Conservation (phyloP, 2,329 filamentous ascomycete genomes). For the Ceratocystiopsis brevicomis region DNA sequence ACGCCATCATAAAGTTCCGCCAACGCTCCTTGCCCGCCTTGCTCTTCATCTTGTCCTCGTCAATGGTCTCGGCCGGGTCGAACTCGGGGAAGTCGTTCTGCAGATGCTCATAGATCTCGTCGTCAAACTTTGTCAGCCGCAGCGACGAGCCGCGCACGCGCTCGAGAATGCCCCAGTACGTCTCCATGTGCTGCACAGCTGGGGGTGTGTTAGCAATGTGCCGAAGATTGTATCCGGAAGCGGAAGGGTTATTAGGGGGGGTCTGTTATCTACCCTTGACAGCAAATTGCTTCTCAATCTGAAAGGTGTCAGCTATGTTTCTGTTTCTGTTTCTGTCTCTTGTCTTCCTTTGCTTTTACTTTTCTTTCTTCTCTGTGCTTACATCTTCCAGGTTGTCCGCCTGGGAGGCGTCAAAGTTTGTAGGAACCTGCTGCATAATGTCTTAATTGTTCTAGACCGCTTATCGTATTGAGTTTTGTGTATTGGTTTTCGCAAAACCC, state of each 20-base stretch:
- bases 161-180: conserved; percentile 92
- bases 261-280: conserved; percentile 46
- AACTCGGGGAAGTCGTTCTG: conserved; percentile 81
- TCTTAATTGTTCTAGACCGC: conserved; percentile 2
- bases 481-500: too few species aligned
- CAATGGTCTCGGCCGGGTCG: conserved; percentile 58
- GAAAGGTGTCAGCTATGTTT: neutral
- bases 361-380: conserved; percentile 13
- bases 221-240: too few species aligned
- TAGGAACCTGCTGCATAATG: conserved; percentile 20
- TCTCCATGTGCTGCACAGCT: conserved; percentile 80
- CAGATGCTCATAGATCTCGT: conserved; percentile 86
- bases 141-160: conserved; percentile 75
- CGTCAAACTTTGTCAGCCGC: conserved; percentile 81
- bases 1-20: conserved; percentile 84
- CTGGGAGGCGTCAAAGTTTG: conserved; percentile 40
- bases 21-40: conserved; percentile 84
- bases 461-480: neutral
- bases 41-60: conserved; percentile 97
- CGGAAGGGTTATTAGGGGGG: too few species aligned
- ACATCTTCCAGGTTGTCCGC: conserved; percentile 37
- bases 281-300: conserved; percentile 99
- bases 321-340: neutral
- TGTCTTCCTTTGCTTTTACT: neutral
- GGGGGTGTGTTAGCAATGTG: too few species aligned